These are phyloP conservation scores for Leavenworthia alabamica DNA, from an alignment of 345 rosid genomes.

Conservation along the genomic window DNA sequence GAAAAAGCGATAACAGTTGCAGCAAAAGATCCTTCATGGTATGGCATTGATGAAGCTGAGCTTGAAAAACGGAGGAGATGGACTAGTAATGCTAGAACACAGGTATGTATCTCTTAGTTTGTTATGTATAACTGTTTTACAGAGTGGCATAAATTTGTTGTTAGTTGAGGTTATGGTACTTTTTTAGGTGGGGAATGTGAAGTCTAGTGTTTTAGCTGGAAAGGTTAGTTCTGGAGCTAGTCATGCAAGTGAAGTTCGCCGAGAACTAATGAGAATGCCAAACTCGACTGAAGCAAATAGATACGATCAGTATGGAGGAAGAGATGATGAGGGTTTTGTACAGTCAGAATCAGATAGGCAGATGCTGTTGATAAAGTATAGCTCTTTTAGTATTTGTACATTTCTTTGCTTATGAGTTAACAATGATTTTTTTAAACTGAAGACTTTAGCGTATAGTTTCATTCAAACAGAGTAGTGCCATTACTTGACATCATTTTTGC, in stretches of 20 bases:
- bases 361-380: slow-evolving; percentile 82
- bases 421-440: no score
- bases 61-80: slow-evolving; percentile 91
- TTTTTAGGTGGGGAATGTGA: slow-evolving; percentile 68
- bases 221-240: slow-evolving; percentile 43
- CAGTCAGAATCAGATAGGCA: slow-evolving; percentile 94
- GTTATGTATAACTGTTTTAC: not conserved
- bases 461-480: no score
- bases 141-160: not conserved
- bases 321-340: slow-evolving; percentile 67
- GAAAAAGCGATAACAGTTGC: slow-evolving; percentile 89
- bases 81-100: slow-evolving; percentile 74
- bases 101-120: slow-evolving; percentile 39
- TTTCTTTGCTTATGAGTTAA: no score
- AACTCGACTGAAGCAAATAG: slow-evolving; percentile 47
- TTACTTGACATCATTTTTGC: not conserved
- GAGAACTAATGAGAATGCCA: slow-evolving; percentile 82
- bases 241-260: slow-evolving; percentile 56
- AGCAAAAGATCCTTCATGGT: slow-evolving; percentile 78
- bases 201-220: slow-evolving; percentile 62
- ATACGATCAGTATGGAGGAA: slow-evolving; percentile 50
- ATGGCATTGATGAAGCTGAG: slow-evolving; percentile 76
- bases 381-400: slow-evolving; percentile 7
- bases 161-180: slow-evolving; percentile 15
- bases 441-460: not conserved